A percentile compares a stretch with the other conserved stretches of the same genome.
Evolutionary conservation across 352 stramenopile genomes (phyloP).

Genomic region (Globisporangium middletonii): DNA sequence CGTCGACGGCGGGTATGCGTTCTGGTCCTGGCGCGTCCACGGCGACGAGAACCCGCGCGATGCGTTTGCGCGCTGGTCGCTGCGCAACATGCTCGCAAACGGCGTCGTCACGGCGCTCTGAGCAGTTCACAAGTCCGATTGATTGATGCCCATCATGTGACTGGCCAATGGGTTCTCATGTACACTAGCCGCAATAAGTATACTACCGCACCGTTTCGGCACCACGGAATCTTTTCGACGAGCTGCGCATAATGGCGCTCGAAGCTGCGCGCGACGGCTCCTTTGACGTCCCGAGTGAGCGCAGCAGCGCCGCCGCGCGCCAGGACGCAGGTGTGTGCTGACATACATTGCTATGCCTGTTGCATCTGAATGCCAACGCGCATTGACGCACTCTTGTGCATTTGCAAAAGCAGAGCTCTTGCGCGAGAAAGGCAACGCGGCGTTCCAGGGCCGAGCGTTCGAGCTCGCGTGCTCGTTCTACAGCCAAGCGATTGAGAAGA

Average conservation of each 20-base stretch:
- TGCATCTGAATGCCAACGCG: neutral
- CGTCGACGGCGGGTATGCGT: slow-evolving; percentile 50
- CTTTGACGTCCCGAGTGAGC: slow-evolving; percentile 26
- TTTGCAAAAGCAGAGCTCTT: slow-evolving; percentile 23
- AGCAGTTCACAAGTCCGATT: neutral
- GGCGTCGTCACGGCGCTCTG: slow-evolving; percentile 1
- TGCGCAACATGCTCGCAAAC: slow-evolving; percentile 21
- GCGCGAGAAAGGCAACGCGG: slow-evolving; percentile 55
- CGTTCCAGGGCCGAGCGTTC: slow-evolving; percentile 59
- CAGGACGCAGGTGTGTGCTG: neutral
- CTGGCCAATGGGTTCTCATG: neutral
- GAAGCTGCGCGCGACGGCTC: slow-evolving; percentile 26
- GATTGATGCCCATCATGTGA: neutral
- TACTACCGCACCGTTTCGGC: no score
- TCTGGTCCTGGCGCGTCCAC: slow-evolving; percentile 71
- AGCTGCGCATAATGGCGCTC: slow-evolving; percentile 9
- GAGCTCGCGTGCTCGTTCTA: slow-evolving; percentile 40
- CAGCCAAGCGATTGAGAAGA: slow-evolving; percentile 43
- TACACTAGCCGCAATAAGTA: no score
- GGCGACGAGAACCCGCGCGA: slow-evolving; percentile 34
- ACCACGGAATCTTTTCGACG: no score
- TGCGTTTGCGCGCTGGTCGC: slow-evolving; percentile 18
- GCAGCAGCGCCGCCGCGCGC: neutral
- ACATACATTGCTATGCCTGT: neutral
- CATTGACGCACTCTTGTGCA: neutral